Base-by-base conservation (phyloP, 2,329 filamentous ascomycete species). In the Neonectria punicea region DNA sequence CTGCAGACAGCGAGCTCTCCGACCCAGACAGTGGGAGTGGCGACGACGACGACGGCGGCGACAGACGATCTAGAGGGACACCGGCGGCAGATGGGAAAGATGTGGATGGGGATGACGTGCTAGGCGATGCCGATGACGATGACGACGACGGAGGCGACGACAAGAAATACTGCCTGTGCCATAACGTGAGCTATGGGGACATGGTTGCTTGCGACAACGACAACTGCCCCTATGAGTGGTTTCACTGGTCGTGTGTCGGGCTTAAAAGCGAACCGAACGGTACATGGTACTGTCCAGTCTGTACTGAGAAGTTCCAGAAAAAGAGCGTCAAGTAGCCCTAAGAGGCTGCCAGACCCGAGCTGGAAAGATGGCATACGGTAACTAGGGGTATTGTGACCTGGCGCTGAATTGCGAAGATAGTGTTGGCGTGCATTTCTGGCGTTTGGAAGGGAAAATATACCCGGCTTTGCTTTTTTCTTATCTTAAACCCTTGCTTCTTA, bases 201-300 rank as follows among this genome's bases (percentile, higher is more conserved):
- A 96, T 96, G 93, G 92, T 96, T 68, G 93, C 92, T 32, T 96
- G 93, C 81, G 93, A 96, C 82, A 95, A 95, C 78, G 89, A 92
- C 63, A 86, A 90, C 70, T 96, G 93, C 79, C 89, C 90, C 51
- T 92, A 88, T 75, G 92, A 96, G 80, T 96, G 93, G 93, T 96
- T 96, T 78, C 93, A 96, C 80, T 96, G 92, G 91, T 89, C 84
- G 47, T 92, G 89, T 72, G 89, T 92, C 54, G 88, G 89, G 20
- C 83, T 92, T 34, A 90, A 89, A 78, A 90, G 86, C 72, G 89
- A 91, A 76, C 89, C 89, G 8, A 87, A 87, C 61, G 89, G 89
- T 34, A 89, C 84, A 25, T 92, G 89, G 89, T 91, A 87, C 75
- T 92, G 89, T 71, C 89, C 89, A 2, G 81, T 85, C 6, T 92